Base-by-base conservation (phyloP, 805 yeast genomes). In the Myxozyma geophila region DNA sequence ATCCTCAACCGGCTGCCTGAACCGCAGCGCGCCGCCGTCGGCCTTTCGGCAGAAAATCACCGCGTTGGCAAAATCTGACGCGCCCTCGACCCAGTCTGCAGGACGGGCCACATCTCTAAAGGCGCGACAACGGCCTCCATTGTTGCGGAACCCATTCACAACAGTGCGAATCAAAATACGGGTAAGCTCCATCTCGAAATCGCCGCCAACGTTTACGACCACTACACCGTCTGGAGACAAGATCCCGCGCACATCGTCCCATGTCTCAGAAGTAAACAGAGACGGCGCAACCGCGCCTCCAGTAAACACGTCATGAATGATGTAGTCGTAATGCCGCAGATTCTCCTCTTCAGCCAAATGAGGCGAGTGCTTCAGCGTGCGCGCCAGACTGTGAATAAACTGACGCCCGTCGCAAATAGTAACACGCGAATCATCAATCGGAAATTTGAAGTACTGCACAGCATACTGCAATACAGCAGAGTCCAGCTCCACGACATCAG, bases 171-270 rank as follows among this genome's bases (percentile, higher is more conserved):
- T 23, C 52, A 59, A 15, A 2, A 66, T 33, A 15, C 58, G 51
- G 39, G 58, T 49, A 5, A 54, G 39, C 53, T 28, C 8, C 12
- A 44, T 39, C 23, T 41, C 36, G 48, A 59, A 44, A 36, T 66
- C 58, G 9, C 67, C 69, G 1, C 63, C 69, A n/a, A 66, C 19
- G 39, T 66, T 63, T 35, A 60, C 62, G n/a, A 60, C 69, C 21
- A 66, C 41, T 12, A 66, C 63, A 8, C 67, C 69, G 55, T 61
- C 67, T 13, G 63, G 54, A 2, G 69, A 43, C 50, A 66, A 33
- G 4, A 66, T 39, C 10, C 43, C 36, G 13, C 54, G 50, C 21
- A 56, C 40, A 37, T 59, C 62, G 41, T 57, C 41, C 69, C 69
- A 66, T 43, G 64, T 47, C 44, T 66, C 69, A 9, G 52, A 15